phyloP scores from a whole-genome alignment of 345 rosid species.

The Excoecaria agallocha region DNA sequence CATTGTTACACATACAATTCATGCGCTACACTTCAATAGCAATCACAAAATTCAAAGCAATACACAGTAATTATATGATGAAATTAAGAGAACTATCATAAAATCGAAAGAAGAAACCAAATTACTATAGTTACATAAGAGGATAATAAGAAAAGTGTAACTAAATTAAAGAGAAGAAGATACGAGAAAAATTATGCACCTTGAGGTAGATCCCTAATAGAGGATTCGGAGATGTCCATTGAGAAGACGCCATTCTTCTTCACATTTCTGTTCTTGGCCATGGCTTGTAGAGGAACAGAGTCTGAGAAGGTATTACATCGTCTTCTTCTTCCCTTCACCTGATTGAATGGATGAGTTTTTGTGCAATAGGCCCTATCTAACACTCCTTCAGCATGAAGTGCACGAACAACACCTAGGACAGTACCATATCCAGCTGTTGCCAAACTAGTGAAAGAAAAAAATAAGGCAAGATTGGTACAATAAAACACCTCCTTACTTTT shows the following conservation, averaged over 20 bases:
- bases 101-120: neutral
- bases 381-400: slow-evolving; percentile 64
- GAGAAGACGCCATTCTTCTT: too few relatives aligned
- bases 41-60: neutral
- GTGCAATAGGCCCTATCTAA: slow-evolving; percentile 89
- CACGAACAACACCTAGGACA: slow-evolving; percentile 87
- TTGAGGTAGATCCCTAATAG: too few relatives aligned
- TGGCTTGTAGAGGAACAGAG: too few relatives aligned
- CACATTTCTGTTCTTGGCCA: too few relatives aligned
- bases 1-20: slow-evolving; percentile 49
- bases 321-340: too few relatives aligned
- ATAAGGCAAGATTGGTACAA: neutral
- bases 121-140: neutral
- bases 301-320: too few relatives aligned
- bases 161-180: too few relatives aligned
- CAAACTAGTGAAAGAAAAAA: slow-evolving; percentile 57
- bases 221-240: too few relatives aligned
- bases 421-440: slow-evolving; percentile 99
- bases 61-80: neutral
- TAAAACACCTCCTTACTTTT: neutral
- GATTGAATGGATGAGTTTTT: slow-evolving; percentile 97
- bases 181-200: too few relatives aligned
- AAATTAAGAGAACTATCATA: neutral
- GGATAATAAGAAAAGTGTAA: too few relatives aligned
- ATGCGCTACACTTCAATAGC: neutral